These are phyloP conservation scores for Parastagonospora avenae DNA, from an alignment of 2,329 filamentous ascomycete species.

Conservation along the genomic window DNA sequence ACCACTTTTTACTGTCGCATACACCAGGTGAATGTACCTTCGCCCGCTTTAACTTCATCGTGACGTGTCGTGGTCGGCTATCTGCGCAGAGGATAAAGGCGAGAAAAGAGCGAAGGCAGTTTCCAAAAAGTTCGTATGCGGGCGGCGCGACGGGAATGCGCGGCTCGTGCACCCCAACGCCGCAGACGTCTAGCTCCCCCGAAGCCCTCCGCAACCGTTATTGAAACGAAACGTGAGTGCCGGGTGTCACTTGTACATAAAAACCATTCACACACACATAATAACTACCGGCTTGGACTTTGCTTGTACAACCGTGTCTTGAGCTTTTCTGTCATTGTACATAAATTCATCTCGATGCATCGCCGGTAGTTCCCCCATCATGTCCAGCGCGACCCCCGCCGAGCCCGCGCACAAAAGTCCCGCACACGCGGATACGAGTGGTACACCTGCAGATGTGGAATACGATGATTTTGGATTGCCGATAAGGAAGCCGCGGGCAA, in stretches of 20 bases:
- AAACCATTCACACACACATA: not conserved
- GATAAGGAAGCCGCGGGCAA: slow-evolving; percentile 55
- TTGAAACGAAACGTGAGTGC: not conserved
- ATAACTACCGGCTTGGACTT: slow-evolving; percentile 5
- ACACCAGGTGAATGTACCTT: slow-evolving; percentile 20
- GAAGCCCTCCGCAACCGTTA: slow-evolving; percentile 3
- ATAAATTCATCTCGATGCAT: slow-evolving; percentile 6
- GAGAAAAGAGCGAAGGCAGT: not conserved
- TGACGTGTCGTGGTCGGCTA: slow-evolving; percentile 9
- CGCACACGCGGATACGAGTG: slow-evolving; percentile 15
- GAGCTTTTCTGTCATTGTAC: not conserved
- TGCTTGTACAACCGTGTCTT: not conserved
- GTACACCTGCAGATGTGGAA: slow-evolving; percentile 46
- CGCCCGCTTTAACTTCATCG: slow-evolving; percentile 42
- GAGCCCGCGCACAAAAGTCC: slow-evolving; percentile 30
- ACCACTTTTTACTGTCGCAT: not conserved
- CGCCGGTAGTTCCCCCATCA: slow-evolving; percentile 22
- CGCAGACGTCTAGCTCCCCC: slow-evolving; percentile 9
- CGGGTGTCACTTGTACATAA: slow-evolving; percentile 3
- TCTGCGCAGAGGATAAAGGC: slow-evolving; percentile 8
- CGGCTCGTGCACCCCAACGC: slow-evolving; percentile 4
- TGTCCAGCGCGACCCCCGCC: slow-evolving; percentile 36
- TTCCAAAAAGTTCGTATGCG: slow-evolving; percentile 10
- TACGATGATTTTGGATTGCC: slow-evolving; percentile 76
- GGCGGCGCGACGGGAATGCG: not conserved